Percentiles rank a stretch among this genome's conserved stretches.
phyloP scores from a whole-genome alignment of 768 basidiomycete species.

The Xerocomus brunneocitrinus region DNA sequence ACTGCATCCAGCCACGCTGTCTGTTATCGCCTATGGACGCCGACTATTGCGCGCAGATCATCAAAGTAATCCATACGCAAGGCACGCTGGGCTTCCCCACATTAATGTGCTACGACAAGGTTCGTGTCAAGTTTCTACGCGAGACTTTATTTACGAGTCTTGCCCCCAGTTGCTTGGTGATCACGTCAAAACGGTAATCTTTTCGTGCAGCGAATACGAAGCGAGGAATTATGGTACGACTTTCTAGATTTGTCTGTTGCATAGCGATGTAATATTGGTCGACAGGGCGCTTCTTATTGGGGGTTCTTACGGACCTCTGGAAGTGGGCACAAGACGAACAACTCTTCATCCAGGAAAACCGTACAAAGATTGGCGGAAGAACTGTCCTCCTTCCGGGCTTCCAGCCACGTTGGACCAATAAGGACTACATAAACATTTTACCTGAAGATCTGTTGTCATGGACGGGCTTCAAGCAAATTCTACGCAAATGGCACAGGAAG shows the following conservation, averaged over 20 bases:
- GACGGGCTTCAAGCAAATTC: conserved; percentile 61
- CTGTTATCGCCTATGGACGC: conserved; percentile 97
- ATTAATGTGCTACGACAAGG: conserved; percentile 79
- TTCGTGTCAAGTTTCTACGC: conserved; percentile 25
- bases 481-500: conserved; percentile 83
- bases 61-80: conserved; percentile 79
- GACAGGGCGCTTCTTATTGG: conserved; percentile 80
- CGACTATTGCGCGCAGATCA: conserved; percentile 87
- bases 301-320: conserved; percentile 70
- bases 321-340: conserved; percentile 79
- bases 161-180: conserved; percentile 69
- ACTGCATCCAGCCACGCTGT: conserved; percentile 90
- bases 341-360: conserved; percentile 66
- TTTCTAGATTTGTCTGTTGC: not conserved
- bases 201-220: conserved; percentile 94
- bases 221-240: conserved; percentile 84
- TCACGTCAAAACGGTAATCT: conserved; percentile 78
- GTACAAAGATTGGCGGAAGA: conserved; percentile 59
- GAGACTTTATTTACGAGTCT: not conserved
- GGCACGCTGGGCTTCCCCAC: conserved; percentile 91
- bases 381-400: conserved; percentile 65
- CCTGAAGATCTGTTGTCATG: conserved; percentile 60
- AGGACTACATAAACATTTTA: conserved; percentile 35
- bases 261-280: not conserved
- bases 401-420: conserved; percentile 48